Evolutionary conservation across 305 asterid species (phyloP), one percentile per base, ranked within the genome.

Genomic region (Petunia hybrid): DNA sequence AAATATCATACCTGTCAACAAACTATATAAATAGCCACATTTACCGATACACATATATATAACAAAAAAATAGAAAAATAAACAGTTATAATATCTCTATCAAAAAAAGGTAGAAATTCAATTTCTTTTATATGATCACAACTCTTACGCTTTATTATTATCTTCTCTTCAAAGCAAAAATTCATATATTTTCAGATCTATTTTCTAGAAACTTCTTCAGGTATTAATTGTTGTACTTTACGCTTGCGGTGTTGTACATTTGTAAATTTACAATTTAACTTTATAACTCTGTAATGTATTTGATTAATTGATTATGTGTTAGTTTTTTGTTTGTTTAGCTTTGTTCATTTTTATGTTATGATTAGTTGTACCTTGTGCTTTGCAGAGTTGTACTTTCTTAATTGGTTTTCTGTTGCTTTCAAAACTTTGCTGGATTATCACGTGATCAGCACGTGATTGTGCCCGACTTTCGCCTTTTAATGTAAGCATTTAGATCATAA

Each of bases 391-490:
- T 13, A 40, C 6, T 66, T 2, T 40, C 48, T 76, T 16, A 22
- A 71, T 71, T 71, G 78, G 45, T 48, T 71, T 71, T 4, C 12
- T 77, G 84, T 81, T 63, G 81, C 79, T 81, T 82, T 67, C 63
- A 36, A 35, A 53, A 57, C 85, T 84, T 82, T 71, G 74, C 83
- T 82, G 88, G 86, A 84, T 84, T 82, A 85, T 81, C 51, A 62
- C 80, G 88, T 63, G 70, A 76, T 67, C 69, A 43, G 63, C 85
- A 73, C 83, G 85, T 88, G 88, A 82, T 83, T 89, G 91, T 80
- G 89, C 81, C 66, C 80, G 85, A 82, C 79, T 87, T 83, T 62
- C 75, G 83, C 5, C 79, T 61, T 46, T 80, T 67, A 74, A 22
- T 76, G 95, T 88, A 80, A 83, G 90, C 61, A 48, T 9, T 35